Evolutionary conservation across 345 rosid genomes (phyloP), one percentile per base, ranked within the genome.

Genomic region (Sonneratia caseolaris): DNA sequence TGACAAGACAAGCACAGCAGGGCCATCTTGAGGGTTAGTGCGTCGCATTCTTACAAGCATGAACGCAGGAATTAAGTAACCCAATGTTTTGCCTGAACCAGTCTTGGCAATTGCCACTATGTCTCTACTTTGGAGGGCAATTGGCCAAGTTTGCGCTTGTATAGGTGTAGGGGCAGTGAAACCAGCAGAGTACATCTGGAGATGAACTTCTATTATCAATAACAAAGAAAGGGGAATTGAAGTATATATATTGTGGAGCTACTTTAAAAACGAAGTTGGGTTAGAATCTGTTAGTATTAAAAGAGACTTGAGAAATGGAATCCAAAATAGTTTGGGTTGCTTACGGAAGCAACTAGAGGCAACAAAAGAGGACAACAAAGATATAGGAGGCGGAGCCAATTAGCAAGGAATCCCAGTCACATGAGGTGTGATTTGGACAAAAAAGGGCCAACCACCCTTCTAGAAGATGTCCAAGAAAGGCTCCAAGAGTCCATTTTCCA

Each of bases 111-210:
- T 88, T 66, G 99, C 99, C 57, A 95, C 97, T 70, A 90, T 88
- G 76, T 95, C 99, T 77, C 89, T 86, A 79, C 86, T 85, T 76
- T 86, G 93, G 53, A 95, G 75, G 32, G 99, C 96, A 84, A 95
- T 90, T 59, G 99, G 96, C 99, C 99, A 95, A 57, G 99, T 90
- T 84, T 94, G 99, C 70, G 99, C 97, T 82, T 94, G 99, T 73
- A 94, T 94, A 11, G 99, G 99, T 49, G 99, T 94, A 45, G 99
- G 99, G 32, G 87, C 82, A 37, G 84, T 69, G 73, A 94, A 94
- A 45, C 99, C 99, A 73, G 99, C 97, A 77, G 91, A 76, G 78
- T 84, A 86, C 49, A 94, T 84, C 99, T 94, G 93, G 61, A 79
- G 79, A 37, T 37, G 27, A 27, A 51, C 7, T 59, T 12, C 38